Conservation (phyloP, 495 filamentous ascomycete genomes). For the Jackrogersella minutella region DNA sequence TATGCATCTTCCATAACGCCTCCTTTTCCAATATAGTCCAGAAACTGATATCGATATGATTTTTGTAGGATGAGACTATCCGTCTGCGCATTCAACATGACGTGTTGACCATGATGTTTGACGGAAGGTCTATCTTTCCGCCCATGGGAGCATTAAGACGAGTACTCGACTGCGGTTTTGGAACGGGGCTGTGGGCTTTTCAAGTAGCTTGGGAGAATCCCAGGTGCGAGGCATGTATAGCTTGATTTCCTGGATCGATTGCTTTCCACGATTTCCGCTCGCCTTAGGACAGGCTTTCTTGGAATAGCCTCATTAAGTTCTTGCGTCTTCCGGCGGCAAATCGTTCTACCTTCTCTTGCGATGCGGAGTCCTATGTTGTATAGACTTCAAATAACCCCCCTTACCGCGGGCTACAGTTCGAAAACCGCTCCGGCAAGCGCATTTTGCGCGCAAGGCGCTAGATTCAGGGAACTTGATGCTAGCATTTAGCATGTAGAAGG, state of each 20-base stretch:
- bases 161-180: conserved; percentile 81
- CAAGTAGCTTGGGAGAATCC: conserved; percentile 68
- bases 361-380: not conserved
- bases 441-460: conserved; percentile 2
- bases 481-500: not conserved
- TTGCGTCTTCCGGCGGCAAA: conserved; percentile 3
- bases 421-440: not conserved
- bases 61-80: conserved; percentile 77
- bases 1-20: conserved; percentile 45
- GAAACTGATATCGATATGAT: conserved; percentile 32
- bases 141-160: conserved; percentile 68
- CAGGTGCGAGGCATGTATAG: conserved; percentile 71
- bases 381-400: not conserved
- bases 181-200: conserved; percentile 64
- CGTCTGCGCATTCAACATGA: conserved; percentile 74
- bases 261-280: conserved; percentile 7
- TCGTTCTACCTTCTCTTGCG: not conserved
- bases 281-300: not conserved
- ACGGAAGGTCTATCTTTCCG: conserved; percentile 80
- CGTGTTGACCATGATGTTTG: conserved; percentile 77
- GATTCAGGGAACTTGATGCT: conserved; percentile 21
- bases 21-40: conserved; percentile 26
- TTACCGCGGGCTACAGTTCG: not conserved
- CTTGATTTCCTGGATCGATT: conserved; percentile 22
- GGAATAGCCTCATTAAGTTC: conserved; percentile 1